A percentile compares a stretch with the other conserved stretches of the same genome.
Evolutionary conservation across 129 eudicot species (phyloP).

Genomic region (Chrysanthemum makinoi): DNA sequence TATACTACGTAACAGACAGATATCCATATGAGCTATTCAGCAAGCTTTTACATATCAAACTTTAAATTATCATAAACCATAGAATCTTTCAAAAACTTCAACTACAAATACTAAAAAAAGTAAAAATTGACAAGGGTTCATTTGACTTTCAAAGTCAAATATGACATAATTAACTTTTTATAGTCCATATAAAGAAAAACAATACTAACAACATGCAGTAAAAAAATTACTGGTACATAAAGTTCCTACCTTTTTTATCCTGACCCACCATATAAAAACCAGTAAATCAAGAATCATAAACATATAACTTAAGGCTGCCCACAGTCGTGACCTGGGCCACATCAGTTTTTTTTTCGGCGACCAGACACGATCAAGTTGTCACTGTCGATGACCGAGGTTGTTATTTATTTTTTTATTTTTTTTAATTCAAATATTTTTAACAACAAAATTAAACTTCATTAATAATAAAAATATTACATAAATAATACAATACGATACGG

Average conservation of each 20-base stretch:
- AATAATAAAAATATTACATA: too few species aligned
- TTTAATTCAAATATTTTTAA: too few species aligned
- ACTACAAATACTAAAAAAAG: not conserved
- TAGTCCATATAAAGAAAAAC: too few species aligned
- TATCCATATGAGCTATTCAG: not conserved
- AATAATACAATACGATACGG: too few species aligned
- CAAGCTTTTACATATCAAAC: not conserved
- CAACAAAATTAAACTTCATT: too few species aligned
- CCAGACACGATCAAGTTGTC: too few species aligned
- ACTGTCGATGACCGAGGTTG: too few species aligned
- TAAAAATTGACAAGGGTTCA: not conserved
- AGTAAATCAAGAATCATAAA: slow-evolving; percentile 12
- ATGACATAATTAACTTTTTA: not conserved
- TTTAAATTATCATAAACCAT: not conserved
- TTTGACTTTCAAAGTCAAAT: not conserved
- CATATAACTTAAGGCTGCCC: not conserved
- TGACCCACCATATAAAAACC: slow-evolving; percentile 14
- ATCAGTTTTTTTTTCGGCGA: too few species aligned
- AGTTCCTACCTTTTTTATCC: not conserved
- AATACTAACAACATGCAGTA: not conserved
- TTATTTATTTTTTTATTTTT: too few species aligned
- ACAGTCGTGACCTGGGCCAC: too few species aligned
- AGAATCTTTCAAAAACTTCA: not conserved
- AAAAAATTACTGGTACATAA: not conserved
- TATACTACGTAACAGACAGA: not conserved